Conservation (phyloP, 345 rosid species). For the Eucalyptus tenuipes region DNA sequence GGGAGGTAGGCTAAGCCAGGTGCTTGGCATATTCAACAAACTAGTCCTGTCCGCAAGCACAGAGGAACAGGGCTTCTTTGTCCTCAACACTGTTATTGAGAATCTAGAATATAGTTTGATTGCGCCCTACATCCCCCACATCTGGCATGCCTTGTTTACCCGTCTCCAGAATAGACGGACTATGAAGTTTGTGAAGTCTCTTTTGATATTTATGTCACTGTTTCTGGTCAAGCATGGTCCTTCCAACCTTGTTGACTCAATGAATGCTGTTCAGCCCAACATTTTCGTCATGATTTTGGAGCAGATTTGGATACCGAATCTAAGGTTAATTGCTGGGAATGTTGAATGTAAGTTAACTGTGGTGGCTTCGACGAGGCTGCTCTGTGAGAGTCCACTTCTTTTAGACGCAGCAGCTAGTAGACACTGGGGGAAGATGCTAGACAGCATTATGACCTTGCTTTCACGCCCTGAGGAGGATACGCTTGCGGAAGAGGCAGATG, state of each 20-base stretch:
- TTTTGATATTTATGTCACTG: conserved; percentile 82
- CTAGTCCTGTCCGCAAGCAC: conserved; percentile 66
- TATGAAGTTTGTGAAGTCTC: conserved; percentile 60
- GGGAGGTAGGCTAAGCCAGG: conserved; percentile 65
- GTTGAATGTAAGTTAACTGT: conserved; percentile 71
- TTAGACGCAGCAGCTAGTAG: conserved; percentile 47
- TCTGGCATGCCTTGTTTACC: conserved; percentile 68
- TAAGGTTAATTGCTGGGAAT: conserved; percentile 59
- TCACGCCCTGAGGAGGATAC: conserved; percentile 81
- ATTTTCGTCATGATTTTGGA: conserved; percentile 54
- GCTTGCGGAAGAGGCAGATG: conserved; percentile 69
- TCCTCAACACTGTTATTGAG: conserved; percentile 84
- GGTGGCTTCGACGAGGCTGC: conserved; percentile 69
- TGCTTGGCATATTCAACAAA: conserved; percentile 81
- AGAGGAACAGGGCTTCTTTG: conserved; percentile 90
- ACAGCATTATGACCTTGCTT: conserved; percentile 75
- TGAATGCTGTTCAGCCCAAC: conserved; percentile 71
- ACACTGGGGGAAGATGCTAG: conserved; percentile 75
- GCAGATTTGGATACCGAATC: conserved; percentile 85
- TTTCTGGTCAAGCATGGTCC: conserved; percentile 86
- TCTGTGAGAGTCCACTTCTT: conserved; percentile 69
- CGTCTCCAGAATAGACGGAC: conserved; percentile 63
- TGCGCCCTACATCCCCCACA: conserved; percentile 39
- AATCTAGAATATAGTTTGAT: conserved; percentile 61
- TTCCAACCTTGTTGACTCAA: conserved; percentile 48